phyloP scores from a whole-genome alignment of 2,329 filamentous ascomycete species.

The Penicillium sp. region DNA sequence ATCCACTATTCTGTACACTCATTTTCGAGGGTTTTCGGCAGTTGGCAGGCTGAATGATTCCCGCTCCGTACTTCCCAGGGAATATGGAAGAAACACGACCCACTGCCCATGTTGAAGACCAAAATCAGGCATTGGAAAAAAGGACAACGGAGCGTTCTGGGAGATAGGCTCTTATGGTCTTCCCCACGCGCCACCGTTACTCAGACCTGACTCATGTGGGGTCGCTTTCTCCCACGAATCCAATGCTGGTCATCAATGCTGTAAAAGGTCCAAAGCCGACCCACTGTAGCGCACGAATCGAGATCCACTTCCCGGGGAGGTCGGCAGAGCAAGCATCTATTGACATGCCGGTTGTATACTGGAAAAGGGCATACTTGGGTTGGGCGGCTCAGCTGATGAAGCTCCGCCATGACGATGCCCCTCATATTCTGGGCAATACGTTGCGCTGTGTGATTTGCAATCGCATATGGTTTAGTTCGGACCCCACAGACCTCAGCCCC shows the following conservation, averaged over 20 bases:
- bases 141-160: not conserved
- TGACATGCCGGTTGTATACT: constrained; percentile 29
- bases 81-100: not conserved
- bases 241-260: not conserved
- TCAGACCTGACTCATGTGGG: constrained; percentile 41
- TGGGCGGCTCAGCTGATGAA: constrained; percentile 6
- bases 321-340: constrained; percentile 29
- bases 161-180: not conserved
- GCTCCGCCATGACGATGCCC: constrained; percentile 5
- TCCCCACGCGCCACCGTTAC: constrained; percentile 24
- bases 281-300: constrained; percentile 7
- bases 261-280: not conserved
- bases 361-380: not conserved
- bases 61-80: not conserved
- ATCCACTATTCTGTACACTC: not conserved
- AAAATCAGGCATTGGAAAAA: not conserved
- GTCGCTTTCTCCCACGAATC: constrained; percentile 11
- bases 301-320: constrained; percentile 9
- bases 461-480: not conserved
- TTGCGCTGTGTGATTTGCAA: not conserved
- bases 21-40: constrained; percentile 14
- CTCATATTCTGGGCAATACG: not conserved
- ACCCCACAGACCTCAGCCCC: constrained; percentile 11
- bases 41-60: constrained; percentile 7
- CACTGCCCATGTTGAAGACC: not conserved